A percentile compares a stretch with the other conserved stretches of the same genome.
Evolutionary conservation across 2,329 filamentous ascomycete genomes (phyloP).

Genomic region (Cryphonectria carpinicola): DNA sequence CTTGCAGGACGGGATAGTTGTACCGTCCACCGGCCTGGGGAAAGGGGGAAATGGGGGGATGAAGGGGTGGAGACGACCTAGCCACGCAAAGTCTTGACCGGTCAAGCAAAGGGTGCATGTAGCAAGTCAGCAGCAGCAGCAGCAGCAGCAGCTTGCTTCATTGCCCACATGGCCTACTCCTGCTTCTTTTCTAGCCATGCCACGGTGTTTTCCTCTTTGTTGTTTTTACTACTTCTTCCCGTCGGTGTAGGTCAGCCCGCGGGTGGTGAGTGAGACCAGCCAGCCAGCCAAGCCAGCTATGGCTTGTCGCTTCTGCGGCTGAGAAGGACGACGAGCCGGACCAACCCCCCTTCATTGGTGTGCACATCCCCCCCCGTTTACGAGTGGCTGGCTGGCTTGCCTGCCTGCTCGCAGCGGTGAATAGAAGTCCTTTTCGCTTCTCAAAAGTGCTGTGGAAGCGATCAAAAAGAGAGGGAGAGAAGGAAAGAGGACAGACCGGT

Average conservation of each 20-base stretch:
- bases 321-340: background rate
- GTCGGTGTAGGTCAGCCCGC: background rate
- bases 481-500: background rate
- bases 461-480: background rate
- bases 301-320: background rate
- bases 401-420: background rate
- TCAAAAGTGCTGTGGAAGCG: background rate
- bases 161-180: background rate
- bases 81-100: background rate
- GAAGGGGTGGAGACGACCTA: background rate
- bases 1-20: background rate
- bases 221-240: background rate
- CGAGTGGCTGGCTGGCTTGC: background rate
- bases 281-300: background rate
- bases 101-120: background rate
- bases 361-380: background rate
- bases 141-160: background rate
- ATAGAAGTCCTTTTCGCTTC: background rate
- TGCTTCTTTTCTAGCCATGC: background rate
- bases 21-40: background rate
- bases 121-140: background rate
- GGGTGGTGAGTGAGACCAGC: background rate
- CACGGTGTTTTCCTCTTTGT: background rate
- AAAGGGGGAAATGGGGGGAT: background rate
- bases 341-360: background rate